Evolutionary conservation across 2,329 filamentous ascomycete species (phyloP), one percentile per base, ranked within the genome.

Genomic region (Aureobasidium sp.): DNA sequence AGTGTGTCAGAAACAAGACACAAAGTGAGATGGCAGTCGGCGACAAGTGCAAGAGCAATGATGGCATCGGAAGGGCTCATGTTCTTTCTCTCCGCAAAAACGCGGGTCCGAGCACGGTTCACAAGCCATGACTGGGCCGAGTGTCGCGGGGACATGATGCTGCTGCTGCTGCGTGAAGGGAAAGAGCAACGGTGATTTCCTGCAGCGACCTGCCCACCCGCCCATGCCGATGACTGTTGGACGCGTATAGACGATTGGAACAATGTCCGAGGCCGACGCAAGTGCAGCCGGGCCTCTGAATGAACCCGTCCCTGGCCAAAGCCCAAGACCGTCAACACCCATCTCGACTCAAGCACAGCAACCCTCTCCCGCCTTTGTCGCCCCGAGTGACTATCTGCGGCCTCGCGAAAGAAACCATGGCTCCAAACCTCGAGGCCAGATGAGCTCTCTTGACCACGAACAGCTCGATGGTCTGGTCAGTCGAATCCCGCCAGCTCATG

Each of bases 381-480:
- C 67, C 11, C 70, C 70, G 16, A 62, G 64, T 44, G 66, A 66
- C 11, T 70, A 69, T 41, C 60, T 73, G 47, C 56, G 63, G 21
- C 63, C 62, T 10, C 55, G 57, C 24, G 44, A 37, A 50, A 58
- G 17, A 55, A 11, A 17, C 41, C 65, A 54, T 50, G 57, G 25
- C 16, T 30, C 25, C 12, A 54, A 52, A 27, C 53, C 58, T 57
- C 30, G 62, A 61, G 54, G 59, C 6, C 49, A 76, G 58, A 70
- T 79, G 69, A 83, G 76, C 63, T 77, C 79, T 57, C 74, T 87
- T 55, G 86, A 91, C 69, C 81, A 78, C 72, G 86, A 90, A 66
- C 86, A 90, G 73, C 77, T 84, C 64, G 84, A 88, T 67, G 86
- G 85, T 62, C 75, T 91, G 77, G 86, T 90, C 74, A 74, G 85